phyloP scores from a whole-genome alignment of 2,329 filamentous ascomycete species.

The Shiraia bambusicola region DNA sequence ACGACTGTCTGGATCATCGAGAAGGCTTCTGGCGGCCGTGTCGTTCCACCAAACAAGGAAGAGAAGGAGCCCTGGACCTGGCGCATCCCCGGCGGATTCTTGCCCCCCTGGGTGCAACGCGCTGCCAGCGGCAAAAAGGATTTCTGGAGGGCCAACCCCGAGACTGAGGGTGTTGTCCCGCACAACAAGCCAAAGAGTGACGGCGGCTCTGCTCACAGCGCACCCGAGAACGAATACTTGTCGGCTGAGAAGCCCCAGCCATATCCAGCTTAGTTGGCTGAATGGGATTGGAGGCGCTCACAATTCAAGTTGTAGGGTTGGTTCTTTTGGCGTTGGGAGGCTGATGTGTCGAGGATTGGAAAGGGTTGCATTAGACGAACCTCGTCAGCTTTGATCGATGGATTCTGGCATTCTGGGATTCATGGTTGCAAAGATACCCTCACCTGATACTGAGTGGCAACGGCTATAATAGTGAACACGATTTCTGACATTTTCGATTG shows the following conservation, averaged over 20 bases:
- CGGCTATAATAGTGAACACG: no score
- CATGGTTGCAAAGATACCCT: constrained; percentile 1
- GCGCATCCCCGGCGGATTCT: constrained; percentile 70
- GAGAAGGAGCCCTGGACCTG: constrained; percentile 81
- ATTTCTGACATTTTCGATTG: no score
- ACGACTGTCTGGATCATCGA: constrained; percentile 68
- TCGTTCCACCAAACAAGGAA: constrained; percentile 73
- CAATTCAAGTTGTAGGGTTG: constrained; percentile 7
- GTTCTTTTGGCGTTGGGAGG: constrained; percentile 3
- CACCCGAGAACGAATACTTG: constrained; percentile 26
- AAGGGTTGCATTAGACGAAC: not conserved
- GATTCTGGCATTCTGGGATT: not conserved
- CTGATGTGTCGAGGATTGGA: no score
- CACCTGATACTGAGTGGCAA: not conserved
- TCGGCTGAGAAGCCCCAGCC: constrained; percentile 22
- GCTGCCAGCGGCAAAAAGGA: constrained; percentile 67
- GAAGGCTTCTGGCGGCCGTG: constrained; percentile 64
- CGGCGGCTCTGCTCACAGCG: constrained; percentile 25
- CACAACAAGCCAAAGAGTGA: constrained; percentile 26
- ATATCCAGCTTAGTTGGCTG: constrained; percentile 17
- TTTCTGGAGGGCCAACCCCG: constrained; percentile 61
- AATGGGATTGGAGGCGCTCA: not conserved
- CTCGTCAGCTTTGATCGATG: not conserved
- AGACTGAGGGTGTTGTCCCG: constrained; percentile 27
- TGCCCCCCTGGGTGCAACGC: constrained; percentile 73